Base-by-base conservation (phyloP, 2,329 filamentous ascomycete species). In the Alternaria gansuensis region DNA sequence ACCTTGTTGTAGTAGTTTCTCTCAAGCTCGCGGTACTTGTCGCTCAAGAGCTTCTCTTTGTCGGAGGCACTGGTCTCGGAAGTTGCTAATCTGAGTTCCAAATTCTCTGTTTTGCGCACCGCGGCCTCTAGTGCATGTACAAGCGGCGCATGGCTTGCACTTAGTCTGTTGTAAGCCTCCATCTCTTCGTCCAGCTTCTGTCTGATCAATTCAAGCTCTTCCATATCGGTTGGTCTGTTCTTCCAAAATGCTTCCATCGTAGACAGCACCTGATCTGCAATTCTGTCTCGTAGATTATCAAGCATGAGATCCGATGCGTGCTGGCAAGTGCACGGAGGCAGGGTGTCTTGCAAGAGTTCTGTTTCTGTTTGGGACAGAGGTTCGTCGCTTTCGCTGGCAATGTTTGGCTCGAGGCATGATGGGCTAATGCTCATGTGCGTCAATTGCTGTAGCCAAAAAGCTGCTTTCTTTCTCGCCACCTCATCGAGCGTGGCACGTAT, bases 1-100 rank as follows among this genome's bases (percentile, higher is more conserved):
- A 54, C 51, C 2, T 39, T 39, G 9, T 24, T 24, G 26, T 46
- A 46, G 10, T 24, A 54, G n/a, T 33, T 13, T 21, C 31, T 54
- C 9, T 31, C 31, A 6, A 54, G 51, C 10, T 46, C 41, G 6
- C 33, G 51, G 9, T 36, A 21, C 31, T 31, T 45, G n/a, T 26
- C 23, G 6, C 14, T 34, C 24, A 26, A 28, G 8, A 3, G 13
- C n/a, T 39, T 54, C n/a, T 51, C 48, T 9, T 31, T 37, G 4
- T 29, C 24, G 2, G 36, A n/a, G n/a, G 29, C 5, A 7, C 36
- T 21, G 17, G 9, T n/a, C 34, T 40, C 48, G 14, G 17, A 8
- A n/a, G 24, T 26, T 8, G 23, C 34, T 14, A 40, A 11, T 13
- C 13, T 29, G 3, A n/a, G 8, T 11, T n/a, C 14, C 3, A 28